Evolutionary conservation across 2,329 filamentous ascomycete species (phyloP), one percentile per base, ranked within the genome.

Genomic region (Trichoderma koningii): DNA sequence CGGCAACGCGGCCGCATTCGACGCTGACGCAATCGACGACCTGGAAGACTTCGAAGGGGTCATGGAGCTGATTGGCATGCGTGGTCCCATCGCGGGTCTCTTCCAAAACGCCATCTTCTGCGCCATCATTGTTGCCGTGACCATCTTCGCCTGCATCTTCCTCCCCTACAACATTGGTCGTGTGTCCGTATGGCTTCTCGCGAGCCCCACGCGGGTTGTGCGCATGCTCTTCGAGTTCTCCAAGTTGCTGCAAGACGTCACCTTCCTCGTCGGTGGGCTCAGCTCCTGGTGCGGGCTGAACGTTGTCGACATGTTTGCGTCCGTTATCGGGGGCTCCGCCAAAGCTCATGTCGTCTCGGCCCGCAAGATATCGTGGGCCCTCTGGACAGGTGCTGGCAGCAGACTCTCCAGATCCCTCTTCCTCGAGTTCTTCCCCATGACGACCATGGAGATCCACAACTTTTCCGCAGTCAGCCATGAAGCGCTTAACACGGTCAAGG

Each of bases 91-190:
- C 3, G 89, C 90, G 15, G 93, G 92, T 3, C 84, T 99, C 6
- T 87, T 98, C 70, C 95, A 99, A 73, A 99, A 99, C 70, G 93
- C 91, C 63, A 88, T 97, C 17, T 99, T 99, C 76, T 97, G 94
- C 74, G 89, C 91, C 7, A 89, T 98, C 52, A 83, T 99, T 30
- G 92, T 99, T 15, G 90, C 91, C 1, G 86, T 94, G 59, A 96
- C 93, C 15, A 87, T 99, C 48, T 89, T 92, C 60, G 81, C 90
- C 66, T 94, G 93, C 59, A 87, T 98, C 51, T 97, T 95, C 79
- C 79, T 97, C 59, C 95, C 95, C 0, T 99, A 98, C 77, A 89
- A 97, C 63, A 88, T 93, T 73, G 95, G 95, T 15, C 93, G 96
- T 69, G 81, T 96, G 28, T 87, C 91, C 5, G 82, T 98, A 50